Evolutionary conservation across 768 basidiomycete genomes (phyloP).

Genomic region (Xerocomus brunneocitrinus): DNA sequence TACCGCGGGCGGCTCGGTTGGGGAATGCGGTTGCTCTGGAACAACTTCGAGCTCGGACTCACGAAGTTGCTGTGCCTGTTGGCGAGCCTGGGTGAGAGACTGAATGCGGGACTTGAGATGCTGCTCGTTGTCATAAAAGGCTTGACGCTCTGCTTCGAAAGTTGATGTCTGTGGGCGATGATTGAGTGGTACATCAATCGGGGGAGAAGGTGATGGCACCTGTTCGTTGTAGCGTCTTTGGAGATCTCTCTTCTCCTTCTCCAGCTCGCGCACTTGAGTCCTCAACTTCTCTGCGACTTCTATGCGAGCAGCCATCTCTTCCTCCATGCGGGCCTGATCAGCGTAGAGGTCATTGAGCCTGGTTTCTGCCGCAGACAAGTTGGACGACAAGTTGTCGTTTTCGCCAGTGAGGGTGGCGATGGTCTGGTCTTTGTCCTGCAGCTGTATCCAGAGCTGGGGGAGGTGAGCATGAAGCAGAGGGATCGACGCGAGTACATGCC

Average conservation of each 20-base stretch:
- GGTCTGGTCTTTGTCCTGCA: conserved; percentile 76
- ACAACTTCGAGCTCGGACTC: conserved; percentile 40
- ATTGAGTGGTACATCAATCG: conserved; percentile 12
- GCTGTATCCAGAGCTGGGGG: conserved; percentile 64
- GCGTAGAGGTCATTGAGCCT: conserved; percentile 74
- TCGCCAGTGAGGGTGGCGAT: conserved; percentile 58
- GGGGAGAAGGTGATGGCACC: conserved; percentile 36
- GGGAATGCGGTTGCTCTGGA: conserved; percentile 32
- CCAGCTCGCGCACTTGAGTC: conserved; percentile 75
- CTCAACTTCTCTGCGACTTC: conserved; percentile 82
- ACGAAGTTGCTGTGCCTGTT: conserved; percentile 40
- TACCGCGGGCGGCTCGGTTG: conserved; percentile 20
- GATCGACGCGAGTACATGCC: conserved; percentile 36
- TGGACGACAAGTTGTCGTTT: conserved; percentile 58
- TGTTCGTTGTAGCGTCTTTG: conserved; percentile 87
- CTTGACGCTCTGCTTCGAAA: conserved; percentile 88
- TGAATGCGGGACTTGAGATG: conserved; percentile 89
- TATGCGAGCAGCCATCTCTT: conserved; percentile 75
- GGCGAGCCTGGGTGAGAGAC: conserved; percentile 66
- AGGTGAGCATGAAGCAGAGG: conserved; percentile 5
- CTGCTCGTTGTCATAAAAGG: conserved; percentile 91
- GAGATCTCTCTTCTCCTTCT: conserved; percentile 82
- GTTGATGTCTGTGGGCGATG: conserved; percentile 57
- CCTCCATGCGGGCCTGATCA: conserved; percentile 77
- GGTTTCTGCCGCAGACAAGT: conserved; percentile 65